Evolutionary conservation across 2,329 filamentous ascomycete species (phyloP).

Genomic region (Botrytis galanthina): DNA sequence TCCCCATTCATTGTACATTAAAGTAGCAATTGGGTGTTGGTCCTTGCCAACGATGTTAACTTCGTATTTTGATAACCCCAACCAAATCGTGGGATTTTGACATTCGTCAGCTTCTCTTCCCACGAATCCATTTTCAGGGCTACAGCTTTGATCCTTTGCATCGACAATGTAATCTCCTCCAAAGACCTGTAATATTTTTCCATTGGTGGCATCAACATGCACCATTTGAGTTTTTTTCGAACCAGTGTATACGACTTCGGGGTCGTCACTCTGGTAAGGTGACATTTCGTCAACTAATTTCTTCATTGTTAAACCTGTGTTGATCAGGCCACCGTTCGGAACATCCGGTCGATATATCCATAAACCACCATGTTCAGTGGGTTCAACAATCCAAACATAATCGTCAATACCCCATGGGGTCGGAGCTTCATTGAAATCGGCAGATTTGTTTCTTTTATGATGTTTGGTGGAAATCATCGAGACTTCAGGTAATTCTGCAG

Average conservation of each 20-base stretch:
- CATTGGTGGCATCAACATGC: conserved; percentile 83
- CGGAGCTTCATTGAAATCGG: conserved; percentile 56
- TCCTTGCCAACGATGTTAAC: conserved; percentile 79
- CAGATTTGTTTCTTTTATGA: conserved; percentile 66
- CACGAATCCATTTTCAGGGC: conserved; percentile 53
- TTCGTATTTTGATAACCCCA: conserved; percentile 86
- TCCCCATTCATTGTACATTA: conserved; percentile 92
- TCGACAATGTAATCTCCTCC: conserved; percentile 68
- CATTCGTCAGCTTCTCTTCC: conserved; percentile 67
- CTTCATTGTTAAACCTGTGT: conserved; percentile 75
- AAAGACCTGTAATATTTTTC: conserved; percentile 79
- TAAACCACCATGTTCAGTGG: conserved; percentile 79
- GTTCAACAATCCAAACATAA: conserved; percentile 94
- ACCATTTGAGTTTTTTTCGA: conserved; percentile 89
- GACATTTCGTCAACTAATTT: conserved; percentile 79
- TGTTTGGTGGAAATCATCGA: conserved; percentile 88
- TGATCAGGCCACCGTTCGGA: conserved; percentile 57
- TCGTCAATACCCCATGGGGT: conserved; percentile 63
- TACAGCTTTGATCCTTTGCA: conserved; percentile 68
- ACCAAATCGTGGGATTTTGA: conserved; percentile 73
- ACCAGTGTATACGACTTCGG: conserved; percentile 82
- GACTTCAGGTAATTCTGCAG: conserved; percentile 42
- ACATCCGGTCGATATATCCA: conserved; percentile 79
- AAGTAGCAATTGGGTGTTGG: conserved; percentile 76
- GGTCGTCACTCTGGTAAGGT: conserved; percentile 72